Evolutionary conservation across 2,329 filamentous ascomycete genomes (phyloP), one percentile per base, ranked within the genome.

Genomic region (Beauveria brongniartii): DNA sequence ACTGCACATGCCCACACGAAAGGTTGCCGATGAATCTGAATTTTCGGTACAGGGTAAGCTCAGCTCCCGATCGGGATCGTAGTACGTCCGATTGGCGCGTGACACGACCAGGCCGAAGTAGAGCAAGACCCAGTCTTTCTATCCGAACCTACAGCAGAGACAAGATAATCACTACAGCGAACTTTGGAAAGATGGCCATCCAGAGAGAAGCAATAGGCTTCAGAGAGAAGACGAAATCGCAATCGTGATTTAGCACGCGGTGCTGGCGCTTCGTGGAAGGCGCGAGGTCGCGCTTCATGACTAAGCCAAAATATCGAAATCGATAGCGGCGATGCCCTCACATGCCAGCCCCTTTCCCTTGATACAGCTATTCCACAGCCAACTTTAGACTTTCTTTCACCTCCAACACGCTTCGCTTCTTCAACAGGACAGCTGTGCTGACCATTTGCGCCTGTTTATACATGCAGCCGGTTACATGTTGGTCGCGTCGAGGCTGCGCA

Each of bases 401-500:
- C 22, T 16, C 43, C 34, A n/a, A 10, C 16, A 47, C 18, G 3
- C 54, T 61, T 55, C 34, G 51, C 30, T 61, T 55, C 51, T 48
- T 26, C 16, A 41, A 14, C 34, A 43, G 58, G 51, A 47, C 58
- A 61, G 58, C 51, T 61, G 58, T 47, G 58, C 58, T 61, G 58
- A 47, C 51, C 50, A 43, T 50, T 41, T 43, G 20, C 41, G 44
- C 51, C 16, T 24, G 34, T 30, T 43, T 12, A 50, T 69, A 72
- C 64, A 75, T 75, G 74, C 70, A 66, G 67, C 67, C 64, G 69
- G 65, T 74, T 78, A 77, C 76, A 84, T 83, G 81, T 78, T 74
- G 71, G 75, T 77, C 69, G 79, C 76, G 72, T 74, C 75, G 68
- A 71, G 79, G 68, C 77, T 85, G 70, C 81, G 82, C 77, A 78